phyloP scores from a whole-genome alignment of 139 green algal genomes.

The Chlorella sp. region DNA sequence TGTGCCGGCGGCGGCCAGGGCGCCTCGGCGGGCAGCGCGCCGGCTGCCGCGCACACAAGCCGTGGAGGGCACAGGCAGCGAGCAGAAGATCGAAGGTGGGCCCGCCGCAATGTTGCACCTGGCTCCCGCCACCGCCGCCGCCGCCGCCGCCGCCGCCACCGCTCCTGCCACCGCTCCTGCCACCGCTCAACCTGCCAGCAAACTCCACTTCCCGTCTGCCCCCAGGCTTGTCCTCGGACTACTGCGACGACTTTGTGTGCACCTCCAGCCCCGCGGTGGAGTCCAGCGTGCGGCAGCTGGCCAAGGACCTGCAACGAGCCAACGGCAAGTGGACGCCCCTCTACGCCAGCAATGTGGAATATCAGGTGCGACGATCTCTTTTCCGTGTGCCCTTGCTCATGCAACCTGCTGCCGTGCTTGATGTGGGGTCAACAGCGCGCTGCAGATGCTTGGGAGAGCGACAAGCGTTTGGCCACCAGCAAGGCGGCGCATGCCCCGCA shows the following conservation, averaged over 20 bases:
- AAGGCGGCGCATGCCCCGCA: too few relatives aligned
- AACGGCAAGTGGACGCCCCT: conserved; percentile 48
- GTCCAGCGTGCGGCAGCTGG: conserved; percentile 64
- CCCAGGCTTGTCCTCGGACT: conserved; percentile 43
- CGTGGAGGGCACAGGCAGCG: neutral
- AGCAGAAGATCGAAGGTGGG: neutral
- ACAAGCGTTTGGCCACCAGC: too few relatives aligned
- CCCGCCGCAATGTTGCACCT: too few relatives aligned
- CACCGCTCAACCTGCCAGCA: too few relatives aligned
- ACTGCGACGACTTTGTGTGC: conserved; percentile 85
- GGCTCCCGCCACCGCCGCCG: neutral
- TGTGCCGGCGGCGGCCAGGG: too few relatives aligned
- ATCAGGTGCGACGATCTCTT: conserved; percentile 53
- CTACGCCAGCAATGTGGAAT: conserved; percentile 49
- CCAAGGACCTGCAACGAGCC: conserved; percentile 54
- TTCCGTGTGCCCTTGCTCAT: too few relatives aligned
- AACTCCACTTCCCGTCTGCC: too few relatives aligned
- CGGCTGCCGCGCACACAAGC: neutral
- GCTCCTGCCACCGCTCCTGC: neutral
- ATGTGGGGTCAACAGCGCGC: too few relatives aligned
- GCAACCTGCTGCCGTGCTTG: too few relatives aligned
- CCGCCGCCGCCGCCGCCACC: neutral
- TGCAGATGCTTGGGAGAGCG: too few relatives aligned
- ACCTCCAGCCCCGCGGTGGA: conserved; percentile 74
- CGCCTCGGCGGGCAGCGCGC: too few relatives aligned